Conservation (phyloP, 1,139 yeast genomes). For the Suhomyces choctaworum region DNA sequence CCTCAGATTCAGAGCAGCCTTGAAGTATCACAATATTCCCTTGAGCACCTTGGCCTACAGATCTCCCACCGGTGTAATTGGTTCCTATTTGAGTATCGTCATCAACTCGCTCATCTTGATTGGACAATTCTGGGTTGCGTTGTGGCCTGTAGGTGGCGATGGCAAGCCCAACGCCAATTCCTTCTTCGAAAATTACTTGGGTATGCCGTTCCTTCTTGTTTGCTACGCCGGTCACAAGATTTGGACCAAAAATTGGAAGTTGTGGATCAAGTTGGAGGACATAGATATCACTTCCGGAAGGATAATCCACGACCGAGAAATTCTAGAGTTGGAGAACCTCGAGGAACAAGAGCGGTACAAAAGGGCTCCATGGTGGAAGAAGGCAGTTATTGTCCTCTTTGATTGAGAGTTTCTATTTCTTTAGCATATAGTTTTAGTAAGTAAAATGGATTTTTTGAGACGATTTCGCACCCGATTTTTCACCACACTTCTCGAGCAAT, state of each 20-base stretch:
- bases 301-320: slow-evolving; percentile 26
- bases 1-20: slow-evolving; percentile 28
- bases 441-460: slow-evolving; percentile 3
- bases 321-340: slow-evolving; percentile 26
- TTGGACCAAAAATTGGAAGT: slow-evolving; percentile 24
- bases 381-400: slow-evolving; percentile 18
- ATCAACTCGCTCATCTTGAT: slow-evolving; percentile 23
- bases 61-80: slow-evolving; percentile 26
- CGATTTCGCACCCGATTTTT: slow-evolving; percentile 6
- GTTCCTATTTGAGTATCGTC: slow-evolving; percentile 24
- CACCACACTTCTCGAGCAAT: slow-evolving; percentile 2
- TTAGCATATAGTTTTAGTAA: slow-evolving; percentile 2
- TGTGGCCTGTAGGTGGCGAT: slow-evolving; percentile 25
- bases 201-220: slow-evolving; percentile 23
- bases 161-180: slow-evolving; percentile 22
- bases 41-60: slow-evolving; percentile 23
- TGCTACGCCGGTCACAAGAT: slow-evolving; percentile 28
- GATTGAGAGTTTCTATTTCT: slow-evolving; percentile 14
- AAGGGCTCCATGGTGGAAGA: slow-evolving; percentile 26
- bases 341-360: slow-evolving; percentile 23
- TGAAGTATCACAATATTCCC: slow-evolving; percentile 22
- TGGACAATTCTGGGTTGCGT: slow-evolving; percentile 30
- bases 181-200: slow-evolving; percentile 28
- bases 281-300: slow-evolving; percentile 24
- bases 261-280: slow-evolving; percentile 21